phyloP scores from a whole-genome alignment of 2,329 filamentous ascomycete species.

The Aspergillus sojae region DNA sequence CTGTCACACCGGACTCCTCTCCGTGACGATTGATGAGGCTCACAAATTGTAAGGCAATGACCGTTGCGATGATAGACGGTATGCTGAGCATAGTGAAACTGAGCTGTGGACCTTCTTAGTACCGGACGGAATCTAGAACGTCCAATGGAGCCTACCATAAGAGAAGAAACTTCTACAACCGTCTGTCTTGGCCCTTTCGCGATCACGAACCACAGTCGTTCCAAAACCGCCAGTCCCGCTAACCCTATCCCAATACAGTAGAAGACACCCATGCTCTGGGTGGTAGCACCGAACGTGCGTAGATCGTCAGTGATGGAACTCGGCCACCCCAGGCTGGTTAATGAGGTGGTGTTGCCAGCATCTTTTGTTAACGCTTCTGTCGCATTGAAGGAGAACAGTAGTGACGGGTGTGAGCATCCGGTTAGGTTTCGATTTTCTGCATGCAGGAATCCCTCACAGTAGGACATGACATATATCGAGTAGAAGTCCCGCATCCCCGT shows the following conservation, averaged over 20 bases:
- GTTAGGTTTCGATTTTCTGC: conserved; percentile 53
- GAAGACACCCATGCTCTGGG: conserved; percentile 58
- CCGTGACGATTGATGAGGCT: conserved; percentile 58
- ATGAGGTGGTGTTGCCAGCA: conserved; percentile 52
- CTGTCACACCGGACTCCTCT: conserved; percentile 52
- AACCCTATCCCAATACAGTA: conserved; percentile 61
- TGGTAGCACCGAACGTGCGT: conserved; percentile 52
- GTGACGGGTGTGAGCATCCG: conserved; percentile 55
- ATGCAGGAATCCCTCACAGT: conserved; percentile 54
- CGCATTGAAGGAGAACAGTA: conserved; percentile 62
- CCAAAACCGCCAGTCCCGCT: conserved; percentile 54
- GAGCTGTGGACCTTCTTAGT: conserved; percentile 35
- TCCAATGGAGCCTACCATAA: conserved; percentile 38
- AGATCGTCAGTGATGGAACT: conserved; percentile 58
- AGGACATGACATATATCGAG: conserved; percentile 61
- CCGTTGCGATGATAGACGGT: conserved; percentile 73
- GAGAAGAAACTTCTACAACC: conserved; percentile 53
- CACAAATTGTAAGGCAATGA: conserved; percentile 58
- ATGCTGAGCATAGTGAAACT: conserved; percentile 65
- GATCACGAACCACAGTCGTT: conserved; percentile 50
- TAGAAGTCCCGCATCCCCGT: conserved; percentile 65
- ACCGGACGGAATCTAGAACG: background rate
- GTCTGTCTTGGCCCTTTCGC: conserved; percentile 49
- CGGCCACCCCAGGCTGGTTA: conserved; percentile 60
- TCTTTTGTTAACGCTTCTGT: conserved; percentile 52